Base-by-base conservation (phyloP, 2,329 filamentous ascomycete species). In the Corinectria fuckeliana region DNA sequence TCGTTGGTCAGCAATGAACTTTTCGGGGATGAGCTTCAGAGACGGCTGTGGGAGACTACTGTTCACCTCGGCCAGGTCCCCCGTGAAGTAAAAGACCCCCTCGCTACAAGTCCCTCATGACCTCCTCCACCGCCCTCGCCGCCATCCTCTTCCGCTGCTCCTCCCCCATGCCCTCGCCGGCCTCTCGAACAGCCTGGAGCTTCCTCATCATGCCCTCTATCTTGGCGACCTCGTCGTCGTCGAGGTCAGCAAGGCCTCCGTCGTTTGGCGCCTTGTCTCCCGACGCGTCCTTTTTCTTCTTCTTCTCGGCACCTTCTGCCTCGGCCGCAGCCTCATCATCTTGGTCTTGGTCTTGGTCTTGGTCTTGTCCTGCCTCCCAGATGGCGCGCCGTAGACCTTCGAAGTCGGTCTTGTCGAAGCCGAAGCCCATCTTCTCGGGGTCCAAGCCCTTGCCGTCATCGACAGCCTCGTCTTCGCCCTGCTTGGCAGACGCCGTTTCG, bases 131-230 rank as follows among this genome's bases (percentile, higher is more conserved):
- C 0, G 86, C 86, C 66, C 82, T 82, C 20, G 83, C 83, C 3
- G 87, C 87, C 75, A 88, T 80, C 61, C 80, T 81, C 72, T 81
- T 85, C 65, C 85, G 80, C 75, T 90, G 85, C 23, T 84, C 83
- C 69, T 87, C 84, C 1, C 85, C 80, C 72, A 90, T 70, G 8
- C 84, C 85, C 11, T 84, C 82, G 26, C 82, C 85, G 63, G 85
- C 81, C 53, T 89, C 86, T 69, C 81, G 76, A 8, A 85, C 85
- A 1, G 85, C 85, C 73, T 86, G 85, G 60, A 91, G 76, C 72
- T 85, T 88, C 49, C 80, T 75, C 85, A 90, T 88, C 82, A 90
- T 85, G 50, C 77, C 75, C 67, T 89, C 86, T 26, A 90, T 71
- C 71, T 85, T 84, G 67, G 82, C 80, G 14, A 90, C 80, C 30